Conservation (phyloP, 1,284 basidiomycete genomes). For the Cryptococcus sp. region DNA sequence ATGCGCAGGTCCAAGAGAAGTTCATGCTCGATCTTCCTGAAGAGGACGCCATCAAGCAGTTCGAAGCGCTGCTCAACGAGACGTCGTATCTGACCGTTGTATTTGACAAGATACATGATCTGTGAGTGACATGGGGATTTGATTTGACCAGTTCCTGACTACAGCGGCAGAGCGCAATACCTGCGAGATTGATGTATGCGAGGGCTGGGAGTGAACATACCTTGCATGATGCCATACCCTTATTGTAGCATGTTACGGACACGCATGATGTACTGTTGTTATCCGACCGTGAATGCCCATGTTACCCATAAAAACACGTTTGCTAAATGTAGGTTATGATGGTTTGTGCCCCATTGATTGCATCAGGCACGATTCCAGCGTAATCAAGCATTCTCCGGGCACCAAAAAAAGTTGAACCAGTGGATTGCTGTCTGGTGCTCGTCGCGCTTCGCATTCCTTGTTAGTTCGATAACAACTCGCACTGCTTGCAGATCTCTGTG, state of each 20-base stretch:
- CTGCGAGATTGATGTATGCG: slow-evolving; percentile 37
- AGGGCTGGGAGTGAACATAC: slow-evolving; percentile 1
- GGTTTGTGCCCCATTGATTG: too few species aligned
- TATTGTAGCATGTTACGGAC: neutral
- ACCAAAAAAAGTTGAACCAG: slow-evolving; percentile 9
- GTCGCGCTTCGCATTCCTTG: too few species aligned
- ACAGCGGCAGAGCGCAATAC: slow-evolving; percentile 43
- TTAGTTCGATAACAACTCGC: too few species aligned
- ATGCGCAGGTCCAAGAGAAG: slow-evolving; percentile 84
- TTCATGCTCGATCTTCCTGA: slow-evolving; percentile 91
- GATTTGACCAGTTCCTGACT: neutral
- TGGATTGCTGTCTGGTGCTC: too few species aligned
- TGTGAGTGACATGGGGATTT: slow-evolving; percentile 21
- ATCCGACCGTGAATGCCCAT: too few species aligned
- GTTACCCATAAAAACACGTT: too few species aligned
- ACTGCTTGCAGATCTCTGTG: neutral
- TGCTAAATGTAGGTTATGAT: too few species aligned
- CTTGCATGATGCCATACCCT: slow-evolving; percentile 9
- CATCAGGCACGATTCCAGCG: too few species aligned
- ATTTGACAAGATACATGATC: slow-evolving; percentile 79
- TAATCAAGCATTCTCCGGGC: neutral
- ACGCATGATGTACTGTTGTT: neutral
- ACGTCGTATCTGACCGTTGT: slow-evolving; percentile 92
- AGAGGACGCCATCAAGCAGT: slow-evolving; percentile 96
- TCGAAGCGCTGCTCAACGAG: slow-evolving; percentile 89